A percentile compares a stretch with the other conserved stretches of the same genome.
These are phyloP conservation scores for Venturia carpophila DNA, from an alignment of 2,329 filamentous ascomycete genomes.

Conservation along the genomic window DNA sequence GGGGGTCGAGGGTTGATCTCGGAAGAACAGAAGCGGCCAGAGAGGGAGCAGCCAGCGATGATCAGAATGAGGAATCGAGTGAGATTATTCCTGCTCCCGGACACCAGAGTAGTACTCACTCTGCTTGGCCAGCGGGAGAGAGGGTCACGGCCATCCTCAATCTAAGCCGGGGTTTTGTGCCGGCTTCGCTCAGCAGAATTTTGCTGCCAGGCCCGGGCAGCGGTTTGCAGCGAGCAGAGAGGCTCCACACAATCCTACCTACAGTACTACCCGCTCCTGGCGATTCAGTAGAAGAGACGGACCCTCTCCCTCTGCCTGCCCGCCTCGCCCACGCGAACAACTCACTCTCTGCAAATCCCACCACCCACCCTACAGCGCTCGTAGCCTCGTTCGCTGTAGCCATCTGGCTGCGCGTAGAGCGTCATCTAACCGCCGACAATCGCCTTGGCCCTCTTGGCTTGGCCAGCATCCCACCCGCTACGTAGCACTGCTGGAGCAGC, in stretches of 20 bases:
- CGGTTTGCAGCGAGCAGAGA: too few species aligned
- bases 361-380: background rate
- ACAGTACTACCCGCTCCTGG: background rate
- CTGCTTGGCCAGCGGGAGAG: too few species aligned
- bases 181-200: background rate
- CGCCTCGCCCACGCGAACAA: background rate
- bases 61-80: too few species aligned
- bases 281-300: background rate
- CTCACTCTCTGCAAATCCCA: background rate
- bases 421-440: background rate
- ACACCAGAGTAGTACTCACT: too few species aligned
- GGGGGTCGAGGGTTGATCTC: background rate
- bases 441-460: too few species aligned
- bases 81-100: too few species aligned
- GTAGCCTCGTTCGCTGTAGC: conserved; percentile 4
- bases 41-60: too few species aligned
- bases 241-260: background rate
- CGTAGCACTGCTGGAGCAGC: background rate
- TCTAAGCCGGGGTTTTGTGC: background rate
- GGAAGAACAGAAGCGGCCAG: too few species aligned
- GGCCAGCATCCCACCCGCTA: background rate
- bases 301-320: background rate
- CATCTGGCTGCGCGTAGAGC: background rate
- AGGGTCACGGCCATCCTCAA: too few species aligned
- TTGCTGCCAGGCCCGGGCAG: too few species aligned